phyloP scores from a whole-genome alignment of 179 eudicot species.

The Vitellaria paradoxa region DNA sequence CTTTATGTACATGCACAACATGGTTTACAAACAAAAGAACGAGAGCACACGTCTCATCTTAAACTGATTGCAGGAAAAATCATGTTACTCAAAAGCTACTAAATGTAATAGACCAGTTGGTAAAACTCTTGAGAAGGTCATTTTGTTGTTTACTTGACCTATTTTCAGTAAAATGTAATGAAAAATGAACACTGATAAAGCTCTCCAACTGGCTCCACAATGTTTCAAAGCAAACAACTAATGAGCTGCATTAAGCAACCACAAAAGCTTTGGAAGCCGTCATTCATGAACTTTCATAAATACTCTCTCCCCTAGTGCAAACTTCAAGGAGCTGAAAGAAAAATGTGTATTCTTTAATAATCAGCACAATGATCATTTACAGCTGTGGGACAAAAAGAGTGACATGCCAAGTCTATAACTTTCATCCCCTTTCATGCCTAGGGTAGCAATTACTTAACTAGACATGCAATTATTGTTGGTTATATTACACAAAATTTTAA shows the following conservation, averaged over 20 bases:
- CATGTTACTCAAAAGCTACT: not conserved
- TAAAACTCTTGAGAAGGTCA: not conserved
- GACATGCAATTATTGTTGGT: too few relatives aligned
- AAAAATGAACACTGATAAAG: not conserved
- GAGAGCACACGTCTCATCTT: not conserved
- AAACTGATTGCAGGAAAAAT: not conserved
- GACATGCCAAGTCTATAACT: not conserved
- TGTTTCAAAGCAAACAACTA: not conserved
- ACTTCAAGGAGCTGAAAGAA: not conserved
- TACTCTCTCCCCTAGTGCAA: too few relatives aligned
- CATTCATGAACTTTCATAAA: too few relatives aligned
- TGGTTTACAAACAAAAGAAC: not conserved
- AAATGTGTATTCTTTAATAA: not conserved
- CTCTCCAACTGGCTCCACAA: not conserved
- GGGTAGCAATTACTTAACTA: too few relatives aligned
- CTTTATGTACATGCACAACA: not conserved
- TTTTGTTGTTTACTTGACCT: not conserved
- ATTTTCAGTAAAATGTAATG: not conserved
- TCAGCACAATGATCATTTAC: not conserved
- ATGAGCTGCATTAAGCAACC: not conserved
- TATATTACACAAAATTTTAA: too few relatives aligned
- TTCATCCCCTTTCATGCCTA: too few relatives aligned
- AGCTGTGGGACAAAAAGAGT: not conserved
- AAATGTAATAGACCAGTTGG: not conserved
- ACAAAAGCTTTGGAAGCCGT: not conserved